These are phyloP conservation scores for Cercophora scortea DNA, from an alignment of 495 filamentous ascomycete species.

Conservation along the genomic window DNA sequence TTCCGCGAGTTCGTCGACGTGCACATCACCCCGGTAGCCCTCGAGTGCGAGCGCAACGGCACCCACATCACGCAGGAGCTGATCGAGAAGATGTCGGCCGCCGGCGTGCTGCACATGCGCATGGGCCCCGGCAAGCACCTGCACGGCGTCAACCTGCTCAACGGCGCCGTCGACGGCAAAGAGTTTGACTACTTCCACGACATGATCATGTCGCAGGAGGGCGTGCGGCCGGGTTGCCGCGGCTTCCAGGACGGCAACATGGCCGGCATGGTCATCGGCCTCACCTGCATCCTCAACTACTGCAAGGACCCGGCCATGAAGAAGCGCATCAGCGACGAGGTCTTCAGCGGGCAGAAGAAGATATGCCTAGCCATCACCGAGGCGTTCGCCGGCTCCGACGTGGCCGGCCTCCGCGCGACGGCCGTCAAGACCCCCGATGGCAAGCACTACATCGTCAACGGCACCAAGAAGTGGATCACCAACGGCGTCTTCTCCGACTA, in stretches of 20 bases:
- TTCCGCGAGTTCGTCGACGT: conserved; percentile 67
- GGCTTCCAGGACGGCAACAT: conserved; percentile 56
- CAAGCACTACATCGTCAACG: conserved; percentile 78
- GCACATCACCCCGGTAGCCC: conserved; percentile 65
- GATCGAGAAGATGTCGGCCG: conserved; percentile 68
- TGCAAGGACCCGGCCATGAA: conserved; percentile 58
- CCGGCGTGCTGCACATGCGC: conserved; percentile 71
- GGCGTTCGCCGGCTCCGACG: conserved; percentile 83
- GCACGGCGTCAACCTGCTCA: conserved; percentile 58
- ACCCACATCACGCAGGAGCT: conserved; percentile 68
- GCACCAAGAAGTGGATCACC: conserved; percentile 92
- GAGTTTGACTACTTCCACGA: conserved; percentile 89
- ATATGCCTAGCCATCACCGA: conserved; percentile 85
- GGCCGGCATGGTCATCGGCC: conserved; percentile 76
- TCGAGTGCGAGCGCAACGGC: conserved; percentile 70
- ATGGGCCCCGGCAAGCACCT: conserved; percentile 79
- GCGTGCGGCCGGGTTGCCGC: conserved; percentile 58
- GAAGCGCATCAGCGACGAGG: conserved; percentile 59
- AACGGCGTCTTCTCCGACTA: conserved; percentile 81
- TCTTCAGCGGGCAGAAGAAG: conserved; percentile 75
- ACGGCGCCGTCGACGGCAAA: conserved; percentile 64
- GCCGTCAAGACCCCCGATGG: conserved; percentile 76
- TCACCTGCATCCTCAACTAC: conserved; percentile 78
- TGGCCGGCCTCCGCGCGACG: conserved; percentile 74
- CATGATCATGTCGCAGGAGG: conserved; percentile 67